Conservation (phyloP, 257 asterid species). For the Solanum rostratum region DNA sequence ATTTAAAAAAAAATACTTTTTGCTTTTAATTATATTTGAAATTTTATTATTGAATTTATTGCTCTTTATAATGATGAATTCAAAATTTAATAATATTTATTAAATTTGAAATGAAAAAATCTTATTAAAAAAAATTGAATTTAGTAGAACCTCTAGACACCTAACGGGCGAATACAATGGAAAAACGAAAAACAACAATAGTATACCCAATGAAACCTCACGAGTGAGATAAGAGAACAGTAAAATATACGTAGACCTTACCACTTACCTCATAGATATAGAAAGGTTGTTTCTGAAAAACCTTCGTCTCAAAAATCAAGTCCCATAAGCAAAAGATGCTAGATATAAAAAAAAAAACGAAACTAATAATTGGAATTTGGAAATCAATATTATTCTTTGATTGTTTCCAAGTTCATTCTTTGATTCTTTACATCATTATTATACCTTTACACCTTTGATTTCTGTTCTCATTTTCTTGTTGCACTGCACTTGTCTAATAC, state of each 20-base stretch:
- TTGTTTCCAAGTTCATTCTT: background rate
- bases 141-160: background rate
- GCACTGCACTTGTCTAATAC: background rate
- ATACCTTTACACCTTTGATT: background rate
- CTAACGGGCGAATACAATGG: too few species aligned
- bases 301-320: too few species aligned
- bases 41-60: background rate
- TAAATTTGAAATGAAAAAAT: background rate
- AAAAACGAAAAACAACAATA: too few species aligned
- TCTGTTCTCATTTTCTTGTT: background rate
- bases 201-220: too few species aligned
- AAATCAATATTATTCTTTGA: background rate
- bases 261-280: too few species aligned
- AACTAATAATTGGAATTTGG: too few species aligned
- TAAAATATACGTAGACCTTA: too few species aligned
- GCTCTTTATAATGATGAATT: background rate
- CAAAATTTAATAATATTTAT: background rate
- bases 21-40: background rate
- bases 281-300: too few species aligned
- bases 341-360: too few species aligned
- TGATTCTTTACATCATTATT: background rate
- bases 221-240: too few species aligned
- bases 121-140: background rate
- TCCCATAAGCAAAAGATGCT: too few species aligned
- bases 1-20: too few species aligned